Conservation (phyloP, 768 basidiomycete genomes). For the Termitomyces sp. region DNA sequence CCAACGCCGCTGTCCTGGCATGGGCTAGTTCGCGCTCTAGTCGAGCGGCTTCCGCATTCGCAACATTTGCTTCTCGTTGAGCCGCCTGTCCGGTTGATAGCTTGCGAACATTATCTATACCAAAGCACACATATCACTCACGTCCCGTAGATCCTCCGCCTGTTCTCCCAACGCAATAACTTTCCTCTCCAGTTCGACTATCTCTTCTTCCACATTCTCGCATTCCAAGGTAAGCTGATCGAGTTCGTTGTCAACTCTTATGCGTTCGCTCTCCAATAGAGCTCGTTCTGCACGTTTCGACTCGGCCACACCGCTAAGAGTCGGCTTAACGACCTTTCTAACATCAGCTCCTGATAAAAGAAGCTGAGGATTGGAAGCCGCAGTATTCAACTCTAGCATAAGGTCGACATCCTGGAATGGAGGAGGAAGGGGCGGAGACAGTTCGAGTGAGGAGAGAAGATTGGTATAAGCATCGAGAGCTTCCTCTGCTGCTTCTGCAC, state of each 20-base stretch:
- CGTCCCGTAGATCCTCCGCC: slow-evolving; percentile 79
- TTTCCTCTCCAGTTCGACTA: slow-evolving; percentile 69
- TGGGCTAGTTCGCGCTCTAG: slow-evolving; percentile 70
- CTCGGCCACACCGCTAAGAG: slow-evolving; percentile 67
- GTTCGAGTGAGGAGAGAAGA: slow-evolving; percentile 65
- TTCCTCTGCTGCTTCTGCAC: slow-evolving; percentile 76
- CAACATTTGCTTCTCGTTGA: slow-evolving; percentile 67
- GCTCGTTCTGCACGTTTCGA: slow-evolving; percentile 65
- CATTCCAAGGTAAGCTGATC: slow-evolving; percentile 73
- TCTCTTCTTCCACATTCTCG: slow-evolving; percentile 79
- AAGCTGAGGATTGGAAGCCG: slow-evolving; percentile 62
- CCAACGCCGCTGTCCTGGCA: slow-evolving; percentile 69
- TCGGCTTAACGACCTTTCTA: slow-evolving; percentile 69
- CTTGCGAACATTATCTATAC: background rate
- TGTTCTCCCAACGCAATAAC: slow-evolving; percentile 64
- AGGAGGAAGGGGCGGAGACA: slow-evolving; percentile 69
- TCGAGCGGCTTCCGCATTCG: slow-evolving; percentile 58
- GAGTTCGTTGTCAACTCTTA: slow-evolving; percentile 78
- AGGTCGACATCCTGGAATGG: slow-evolving; percentile 75
- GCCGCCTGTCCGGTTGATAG: slow-evolving; percentile 44
- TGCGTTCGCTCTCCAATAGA: slow-evolving; percentile 67
- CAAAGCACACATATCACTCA: slow-evolving; percentile 26
- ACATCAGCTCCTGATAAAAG: slow-evolving; percentile 69
- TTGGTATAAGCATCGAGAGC: slow-evolving; percentile 76
- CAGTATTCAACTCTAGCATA: slow-evolving; percentile 75